Evolutionary conservation across 768 basidiomycete species (phyloP).

Genomic region (Collybia sordida): DNA sequence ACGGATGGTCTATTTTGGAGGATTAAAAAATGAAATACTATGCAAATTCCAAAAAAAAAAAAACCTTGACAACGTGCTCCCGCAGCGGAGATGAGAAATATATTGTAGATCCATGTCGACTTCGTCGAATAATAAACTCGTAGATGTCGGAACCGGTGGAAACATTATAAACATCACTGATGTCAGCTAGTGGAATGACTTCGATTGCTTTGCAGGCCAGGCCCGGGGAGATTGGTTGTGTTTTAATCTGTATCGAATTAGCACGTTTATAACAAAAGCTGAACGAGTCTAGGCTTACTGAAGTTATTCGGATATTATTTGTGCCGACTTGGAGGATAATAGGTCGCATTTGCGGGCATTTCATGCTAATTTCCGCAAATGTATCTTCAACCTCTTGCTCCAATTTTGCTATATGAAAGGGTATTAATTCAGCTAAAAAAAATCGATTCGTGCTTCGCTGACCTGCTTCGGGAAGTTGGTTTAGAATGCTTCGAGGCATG

Average conservation of each 20-base stretch:
- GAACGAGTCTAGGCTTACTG: conserved; percentile 43
- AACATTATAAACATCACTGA: conserved; percentile 86
- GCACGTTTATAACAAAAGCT: background rate
- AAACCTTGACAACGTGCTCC: conserved; percentile 75
- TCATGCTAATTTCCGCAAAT: conserved; percentile 68
- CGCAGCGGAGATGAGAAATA: conserved; percentile 74
- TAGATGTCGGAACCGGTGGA: conserved; percentile 69
- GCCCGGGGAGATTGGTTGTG: conserved; percentile 66
- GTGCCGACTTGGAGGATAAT: conserved; percentile 65
- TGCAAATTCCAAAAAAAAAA: background rate
- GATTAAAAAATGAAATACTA: conserved; percentile 1
- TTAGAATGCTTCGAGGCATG: conserved; percentile 10
- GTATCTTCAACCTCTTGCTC: conserved; percentile 56
- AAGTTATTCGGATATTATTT: conserved; percentile 76
- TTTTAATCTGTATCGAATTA: conserved; percentile 51
- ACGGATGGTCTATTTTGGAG: conserved; percentile 56
- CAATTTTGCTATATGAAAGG: conserved; percentile 43
- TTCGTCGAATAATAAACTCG: conserved; percentile 81
- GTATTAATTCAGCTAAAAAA: conserved; percentile 4
- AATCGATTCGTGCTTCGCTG: conserved; percentile 17
- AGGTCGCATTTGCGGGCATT: conserved; percentile 67
- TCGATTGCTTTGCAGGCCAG: conserved; percentile 79
- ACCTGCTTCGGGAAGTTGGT: conserved; percentile 57
- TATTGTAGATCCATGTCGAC: conserved; percentile 65
- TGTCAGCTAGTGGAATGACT: conserved; percentile 73